Evolutionary conservation across 345 rosid species (phyloP), one percentile per base, ranked within the genome.

Genomic region (Laguncularia racemosa): DNA sequence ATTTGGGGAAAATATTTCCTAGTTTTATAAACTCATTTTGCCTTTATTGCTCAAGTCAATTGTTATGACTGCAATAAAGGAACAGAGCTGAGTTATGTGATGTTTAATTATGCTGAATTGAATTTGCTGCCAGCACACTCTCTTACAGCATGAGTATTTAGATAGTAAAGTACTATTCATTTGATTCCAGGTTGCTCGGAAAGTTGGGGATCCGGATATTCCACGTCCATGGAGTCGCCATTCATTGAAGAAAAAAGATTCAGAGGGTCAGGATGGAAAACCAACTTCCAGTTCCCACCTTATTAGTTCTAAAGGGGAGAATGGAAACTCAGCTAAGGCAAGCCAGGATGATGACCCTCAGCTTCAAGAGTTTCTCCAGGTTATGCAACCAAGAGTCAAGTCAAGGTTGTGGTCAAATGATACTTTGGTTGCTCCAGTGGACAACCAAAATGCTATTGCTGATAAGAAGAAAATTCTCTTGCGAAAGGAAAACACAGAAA

Each of bases 201-300:
- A 71, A 71, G 81, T 80, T 48, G 95, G 90, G 64, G 95, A 87
- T 65, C 86, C 71, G 3, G 66, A 71, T 58, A 67, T 70, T 50
- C 96, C 97, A 63, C 81, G 81, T 52, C 95, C 99, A 0, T 89
- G 99, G 97, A 89, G 97, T 87, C 78, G 81, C 21, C 66, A 83
- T 71, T 78, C 95, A 12, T 48, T 55, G 51, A 78, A 80, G 68
- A 87, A 84, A 65, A 68, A 60, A 56, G 75, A 59, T 48, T 65
- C 68, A 52, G 57, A 6, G 46, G 59, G 62, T 18, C 74, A 74
- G 55, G 63, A 56, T 48, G 57, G 33, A 48, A 61, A 55, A 5
- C 66, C 49, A 1, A 52, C 13, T 64, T 52, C 46, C 20, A 62
- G 73, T 59, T 50, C 48, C 23, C 15, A 48, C 13, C 6, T 43